Conservation (phyloP, 805 yeast species). For the Brettanomyces naardenensis region DNA sequence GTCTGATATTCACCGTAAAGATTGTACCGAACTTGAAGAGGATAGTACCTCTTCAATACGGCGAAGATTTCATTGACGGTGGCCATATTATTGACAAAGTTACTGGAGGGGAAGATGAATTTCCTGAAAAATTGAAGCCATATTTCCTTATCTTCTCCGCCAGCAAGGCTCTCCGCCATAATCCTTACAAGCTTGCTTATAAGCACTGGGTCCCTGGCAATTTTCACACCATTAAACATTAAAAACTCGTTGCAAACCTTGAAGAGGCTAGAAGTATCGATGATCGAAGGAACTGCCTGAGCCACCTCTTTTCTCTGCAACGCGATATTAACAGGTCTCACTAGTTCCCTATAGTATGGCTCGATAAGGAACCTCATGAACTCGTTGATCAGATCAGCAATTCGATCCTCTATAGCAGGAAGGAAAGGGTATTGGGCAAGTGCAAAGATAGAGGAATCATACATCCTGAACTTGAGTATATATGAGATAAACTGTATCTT, state of each 20-base stretch:
- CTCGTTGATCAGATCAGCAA: slow-evolving; percentile 40
- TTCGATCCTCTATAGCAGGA: slow-evolving; percentile 42
- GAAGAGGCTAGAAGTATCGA: background rate
- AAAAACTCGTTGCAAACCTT: slow-evolving; percentile 31
- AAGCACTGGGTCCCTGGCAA: slow-evolving; percentile 41
- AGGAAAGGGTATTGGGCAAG: slow-evolving; percentile 56
- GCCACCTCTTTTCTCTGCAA: background rate
- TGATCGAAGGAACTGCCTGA: slow-evolving; percentile 18
- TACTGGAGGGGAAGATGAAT: slow-evolving; percentile 56
- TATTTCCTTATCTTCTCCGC: slow-evolving; percentile 13
- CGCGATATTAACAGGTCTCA: slow-evolving; percentile 7
- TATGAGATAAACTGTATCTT: slow-evolving; percentile 44
- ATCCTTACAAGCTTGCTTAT: slow-evolving; percentile 56
- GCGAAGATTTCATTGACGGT: slow-evolving; percentile 53
- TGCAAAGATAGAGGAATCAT: slow-evolving; percentile 53
- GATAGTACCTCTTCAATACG: slow-evolving; percentile 39
- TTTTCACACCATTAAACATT: slow-evolving; percentile 44
- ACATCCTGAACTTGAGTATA: slow-evolving; percentile 50
- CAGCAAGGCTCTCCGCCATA: slow-evolving; percentile 32
- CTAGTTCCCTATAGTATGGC: slow-evolving; percentile 34
- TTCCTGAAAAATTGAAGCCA: slow-evolving; percentile 63
- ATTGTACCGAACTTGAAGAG: slow-evolving; percentile 60
- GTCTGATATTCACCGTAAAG: slow-evolving; percentile 73
- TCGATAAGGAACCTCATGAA: slow-evolving; percentile 39
- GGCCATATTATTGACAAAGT: slow-evolving; percentile 48